A percentile compares a stretch with the other conserved stretches of the same genome.
Evolutionary conservation across 345 rosid genomes (phyloP).

Genomic region (Carallia pectinifolia): DNA sequence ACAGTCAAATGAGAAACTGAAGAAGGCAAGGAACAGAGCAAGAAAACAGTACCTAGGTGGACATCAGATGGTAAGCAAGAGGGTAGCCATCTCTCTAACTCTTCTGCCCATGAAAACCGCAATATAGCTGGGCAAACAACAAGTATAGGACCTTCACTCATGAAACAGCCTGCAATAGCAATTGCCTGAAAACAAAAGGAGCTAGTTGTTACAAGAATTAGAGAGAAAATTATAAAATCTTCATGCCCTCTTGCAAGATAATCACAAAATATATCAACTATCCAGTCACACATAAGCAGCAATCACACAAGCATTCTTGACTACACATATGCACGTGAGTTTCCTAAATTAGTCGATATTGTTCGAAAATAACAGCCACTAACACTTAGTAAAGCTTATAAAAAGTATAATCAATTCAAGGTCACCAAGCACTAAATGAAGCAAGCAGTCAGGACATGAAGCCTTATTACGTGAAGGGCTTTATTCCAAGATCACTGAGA

Average conservation of each 20-base stretch:
- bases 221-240: too few species aligned
- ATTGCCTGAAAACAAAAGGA: conserved; percentile 59
- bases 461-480: neutral
- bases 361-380: neutral
- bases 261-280: conserved; percentile 6
- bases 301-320: conserved; percentile 3
- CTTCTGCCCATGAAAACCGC: conserved; percentile 93
- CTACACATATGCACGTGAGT: neutral
- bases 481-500: neutral
- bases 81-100: conserved; percentile 93
- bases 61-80: conserved; percentile 81
- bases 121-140: conserved; percentile 93
- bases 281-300: conserved; percentile 1
- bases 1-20: neutral
- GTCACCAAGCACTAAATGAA: neutral
- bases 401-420: neutral
- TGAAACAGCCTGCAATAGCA: conserved; percentile 85
- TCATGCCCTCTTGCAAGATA: conserved; percentile 15
- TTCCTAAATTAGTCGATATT: neutral
- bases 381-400: neutral
- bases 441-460: neutral
- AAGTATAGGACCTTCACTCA: conserved; percentile 72
- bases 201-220: too few species aligned
- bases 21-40: neutral
- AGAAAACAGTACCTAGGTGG: conserved; percentile 67